Evolutionary conservation across 129 eudicot genomes (phyloP).

Genomic region (Artemisia argyi): DNA sequence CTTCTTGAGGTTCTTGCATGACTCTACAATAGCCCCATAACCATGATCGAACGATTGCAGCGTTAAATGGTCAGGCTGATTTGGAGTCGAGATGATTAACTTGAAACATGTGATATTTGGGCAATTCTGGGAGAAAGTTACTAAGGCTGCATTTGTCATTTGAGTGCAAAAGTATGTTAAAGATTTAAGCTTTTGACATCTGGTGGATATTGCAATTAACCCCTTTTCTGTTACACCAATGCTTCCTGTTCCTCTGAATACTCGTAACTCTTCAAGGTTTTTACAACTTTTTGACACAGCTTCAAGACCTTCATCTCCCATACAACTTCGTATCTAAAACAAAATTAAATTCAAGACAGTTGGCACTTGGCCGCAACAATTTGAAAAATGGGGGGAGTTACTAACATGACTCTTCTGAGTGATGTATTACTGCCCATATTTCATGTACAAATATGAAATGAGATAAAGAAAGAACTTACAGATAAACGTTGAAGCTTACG

Average conservation of each 20-base stretch:
- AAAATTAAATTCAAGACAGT: neutral
- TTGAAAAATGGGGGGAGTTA: neutral
- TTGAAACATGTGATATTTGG: constrained; percentile 60
- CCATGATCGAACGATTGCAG: constrained; percentile 77
- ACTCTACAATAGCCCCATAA: constrained; percentile 70
- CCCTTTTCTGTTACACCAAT: constrained; percentile 68
- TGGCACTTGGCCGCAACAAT: neutral
- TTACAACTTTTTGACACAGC: constrained; percentile 66
- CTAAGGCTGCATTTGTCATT: constrained; percentile 80
- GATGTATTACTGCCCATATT: neutral
- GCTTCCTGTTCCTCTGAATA: constrained; percentile 48
- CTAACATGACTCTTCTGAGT: neutral
- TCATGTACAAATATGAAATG: neutral
- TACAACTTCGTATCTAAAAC: constrained; percentile 62
- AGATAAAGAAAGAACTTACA: constrained; percentile 36
- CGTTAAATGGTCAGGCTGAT: constrained; percentile 65
- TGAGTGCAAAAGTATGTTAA: constrained; percentile 67
- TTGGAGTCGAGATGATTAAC: constrained; percentile 52
- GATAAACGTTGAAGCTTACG: constrained; percentile 56
- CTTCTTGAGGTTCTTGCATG: constrained; percentile 68
- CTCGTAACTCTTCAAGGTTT: constrained; percentile 69
- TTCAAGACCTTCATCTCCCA: constrained; percentile 73
- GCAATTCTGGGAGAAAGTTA: constrained; percentile 66
- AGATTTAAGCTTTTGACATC: constrained; percentile 68
- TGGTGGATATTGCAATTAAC: constrained; percentile 62